Base-by-base conservation (phyloP, 306 rosid species). In the Sesbania bispinosa region DNA sequence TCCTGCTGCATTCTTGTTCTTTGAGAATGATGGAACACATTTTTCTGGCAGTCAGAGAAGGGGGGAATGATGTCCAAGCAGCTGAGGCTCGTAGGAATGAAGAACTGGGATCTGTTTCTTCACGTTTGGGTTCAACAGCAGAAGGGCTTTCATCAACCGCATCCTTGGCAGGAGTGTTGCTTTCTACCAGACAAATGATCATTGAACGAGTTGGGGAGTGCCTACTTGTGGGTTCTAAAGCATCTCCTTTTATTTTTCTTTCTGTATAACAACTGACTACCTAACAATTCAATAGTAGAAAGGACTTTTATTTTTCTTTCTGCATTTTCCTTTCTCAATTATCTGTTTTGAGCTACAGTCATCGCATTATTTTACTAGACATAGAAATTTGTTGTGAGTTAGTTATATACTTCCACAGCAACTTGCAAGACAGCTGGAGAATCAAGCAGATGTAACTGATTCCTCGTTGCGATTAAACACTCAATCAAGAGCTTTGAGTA, bases 101-200 rank as follows among this genome's bases (percentile, higher is more conserved):
- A 58, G 92, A 78, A 79, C 79, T 69, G 39, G 75, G 85, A 72
- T 81, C 89, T 9, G 67, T 46, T 77, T 67, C 92, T 27, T 77
- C 83, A 20, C 77, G 27, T 71, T 54, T 71, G 23, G 85, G 84
- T 39, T 77, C 84, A 53, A 69, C 79, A 46, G 74, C 66, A 29
- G 87, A 86, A 76, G 86, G 86, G 62, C 67, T 88, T 67, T 82
- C 92, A 64, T 83, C 99, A 64, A 96, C 97, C 19, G 81, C 92
- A 73, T 86, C 88, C 52, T 84, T 95, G 88, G 99, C 97, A 33
- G 99, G 86, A 82, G 86, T 95, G 62, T 78, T 89, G 75, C 92
- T 55, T 78, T 89, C 97, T 76, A 78, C 92, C 47, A 88, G 97
- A 74, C 85, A 19, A 73, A 81, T 92, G 87, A 85, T 95, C 21